phyloP scores from a whole-genome alignment of 495 filamentous ascomycete genomes.

The Daldinia caldariorum region DNA sequence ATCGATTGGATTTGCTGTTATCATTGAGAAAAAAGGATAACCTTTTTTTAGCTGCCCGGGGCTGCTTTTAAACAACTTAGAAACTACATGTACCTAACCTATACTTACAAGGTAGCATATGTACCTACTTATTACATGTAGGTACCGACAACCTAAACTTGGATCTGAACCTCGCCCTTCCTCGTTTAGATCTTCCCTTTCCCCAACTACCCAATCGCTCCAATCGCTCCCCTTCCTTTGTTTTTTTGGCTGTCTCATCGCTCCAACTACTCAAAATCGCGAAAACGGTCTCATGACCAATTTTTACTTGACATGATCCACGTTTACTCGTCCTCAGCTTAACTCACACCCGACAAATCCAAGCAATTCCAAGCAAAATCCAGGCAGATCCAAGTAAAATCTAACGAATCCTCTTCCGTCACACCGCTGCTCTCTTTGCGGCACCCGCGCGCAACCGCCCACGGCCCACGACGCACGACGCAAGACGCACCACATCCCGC shows the following conservation, averaged over 20 bases:
- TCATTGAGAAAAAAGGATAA: constrained; percentile 20
- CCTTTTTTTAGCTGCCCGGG: neutral
- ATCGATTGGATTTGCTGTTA: constrained; percentile 31
- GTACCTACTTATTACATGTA: too few species aligned
- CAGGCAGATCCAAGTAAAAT: constrained; percentile 12
- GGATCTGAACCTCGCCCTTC: constrained; percentile 36
- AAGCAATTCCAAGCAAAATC: constrained; percentile 11
- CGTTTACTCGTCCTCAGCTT: constrained; percentile 30
- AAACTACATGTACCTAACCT: too few species aligned
- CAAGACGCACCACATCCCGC: constrained; percentile 40
- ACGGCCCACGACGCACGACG: constrained; percentile 35
- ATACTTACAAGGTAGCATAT: too few species aligned
- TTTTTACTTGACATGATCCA: constrained; percentile 35
- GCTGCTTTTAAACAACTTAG: constrained; percentile 5
- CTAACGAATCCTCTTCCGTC: constrained; percentile 20
- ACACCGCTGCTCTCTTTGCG: constrained; percentile 31
- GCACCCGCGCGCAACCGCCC: constrained; percentile 27
- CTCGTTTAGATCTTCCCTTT: constrained; percentile 43
- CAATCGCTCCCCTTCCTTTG: constrained; percentile 7
- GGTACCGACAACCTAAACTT: constrained; percentile 1
- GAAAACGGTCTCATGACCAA: constrained; percentile 45
- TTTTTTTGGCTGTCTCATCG: constrained; percentile 39
- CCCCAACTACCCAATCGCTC: constrained; percentile 37
- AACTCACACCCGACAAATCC: constrained; percentile 27
- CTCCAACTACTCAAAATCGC: constrained; percentile 38